Evolutionary conservation across 2,329 filamentous ascomycete species (phyloP), one percentile per base, ranked within the genome.

Genomic region (Drechslerella dactyloides): DNA sequence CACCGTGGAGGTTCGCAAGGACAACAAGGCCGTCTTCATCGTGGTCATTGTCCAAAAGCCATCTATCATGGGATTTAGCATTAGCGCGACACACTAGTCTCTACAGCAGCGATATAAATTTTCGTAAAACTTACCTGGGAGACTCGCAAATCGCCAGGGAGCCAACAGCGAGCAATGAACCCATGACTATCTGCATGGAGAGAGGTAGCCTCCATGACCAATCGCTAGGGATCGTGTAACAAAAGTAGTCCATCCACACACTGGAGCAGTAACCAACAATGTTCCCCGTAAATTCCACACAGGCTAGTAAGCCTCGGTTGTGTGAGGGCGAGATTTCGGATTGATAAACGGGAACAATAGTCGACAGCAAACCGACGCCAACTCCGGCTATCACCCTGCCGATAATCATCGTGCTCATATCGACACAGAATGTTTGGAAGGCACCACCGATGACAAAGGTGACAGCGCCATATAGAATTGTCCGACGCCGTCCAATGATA

Each of bases 231-330:
- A 99, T 97, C 78, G 85, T 97, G 66, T 90, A 94, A 81, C 93
- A 97, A 77, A 94, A 93, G 81, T 97, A 99, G 80, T 99, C 94
- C 27, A 97, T 93, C 94, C 94, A 99, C 21, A 97, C 93, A 76
- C 93, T 97, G 59, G 91, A 92, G 61, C 93, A 89, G 79, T 99
- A 99, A 33, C 94, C 94, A 73, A 91, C 89, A 74, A 99, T 96
- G 80, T 99, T 99, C 60, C 94, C 94, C 0, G 93, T 93, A 78
- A 97, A 99, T 80, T 99, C 94, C 75, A 99, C 97, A 80, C 94
- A 97, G 23, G 93, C 94, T 73, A 99, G 84, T 81, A 94, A 96
- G 74, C 94, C 94, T 77, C 94, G 86, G 80, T 96, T 97, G 78
- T 99, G 94, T 3, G 94, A 92, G 54, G 94, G 94, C 48, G 93